These are phyloP conservation scores for Lupinus albus DNA, from an alignment of 306 rosid genomes.

Conservation along the genomic window DNA sequence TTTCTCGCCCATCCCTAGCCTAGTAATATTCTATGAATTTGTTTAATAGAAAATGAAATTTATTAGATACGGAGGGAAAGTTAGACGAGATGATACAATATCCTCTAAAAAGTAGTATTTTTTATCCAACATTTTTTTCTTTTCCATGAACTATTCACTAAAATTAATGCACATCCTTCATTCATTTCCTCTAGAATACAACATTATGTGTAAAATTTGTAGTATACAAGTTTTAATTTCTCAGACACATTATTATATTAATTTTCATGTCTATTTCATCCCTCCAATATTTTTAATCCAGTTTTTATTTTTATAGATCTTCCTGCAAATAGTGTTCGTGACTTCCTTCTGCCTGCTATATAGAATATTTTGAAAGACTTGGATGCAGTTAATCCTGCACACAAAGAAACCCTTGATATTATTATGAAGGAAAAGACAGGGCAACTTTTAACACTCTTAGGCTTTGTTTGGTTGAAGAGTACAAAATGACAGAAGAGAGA, in stretches of 20 bases:
- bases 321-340: slow-evolving; percentile 71
- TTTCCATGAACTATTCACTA: not conserved
- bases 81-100: not conserved
- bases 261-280: not conserved
- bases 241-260: slow-evolving; percentile 1
- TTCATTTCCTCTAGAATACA: slow-evolving; percentile 11
- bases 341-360: slow-evolving; percentile 77
- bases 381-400: slow-evolving; percentile 93
- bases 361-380: slow-evolving; percentile 77
- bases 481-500: too few relatives aligned
- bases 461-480: too few relatives aligned
- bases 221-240: slow-evolving; percentile 26
- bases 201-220: slow-evolving; percentile 13
- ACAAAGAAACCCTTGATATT: slow-evolving; percentile 97
- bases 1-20: not conserved
- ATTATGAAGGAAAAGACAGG: slow-evolving; percentile 93
- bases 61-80: not conserved
- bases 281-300: slow-evolving; percentile 25
- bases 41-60: not conserved
- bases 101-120: too few relatives aligned
- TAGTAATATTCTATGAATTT: not conserved
- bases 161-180: slow-evolving; percentile 1
- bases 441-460: slow-evolving; percentile 82
- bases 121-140: not conserved
- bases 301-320: slow-evolving; percentile 60